Evolutionary conservation across 805 yeast genomes (phyloP).

Genomic region (Pichia scutulata): DNA sequence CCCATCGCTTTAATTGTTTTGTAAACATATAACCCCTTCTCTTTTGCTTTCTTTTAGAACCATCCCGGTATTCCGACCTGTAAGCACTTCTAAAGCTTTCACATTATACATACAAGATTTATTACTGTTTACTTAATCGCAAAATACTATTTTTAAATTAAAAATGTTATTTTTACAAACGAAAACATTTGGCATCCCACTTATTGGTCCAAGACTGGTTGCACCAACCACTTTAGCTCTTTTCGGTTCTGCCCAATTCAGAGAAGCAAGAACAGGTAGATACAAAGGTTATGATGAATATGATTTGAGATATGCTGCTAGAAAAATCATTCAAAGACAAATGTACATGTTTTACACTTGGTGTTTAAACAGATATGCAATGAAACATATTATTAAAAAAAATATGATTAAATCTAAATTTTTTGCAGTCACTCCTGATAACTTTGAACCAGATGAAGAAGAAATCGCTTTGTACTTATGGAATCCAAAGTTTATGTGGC

Average conservation of each 20-base stretch:
- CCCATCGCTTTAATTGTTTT: too few species aligned
- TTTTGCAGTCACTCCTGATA: background rate
- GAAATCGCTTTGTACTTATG: background rate
- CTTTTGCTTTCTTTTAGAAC: too few species aligned
- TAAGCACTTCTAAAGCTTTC: too few species aligned
- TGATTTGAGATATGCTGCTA: background rate
- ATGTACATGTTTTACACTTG: background rate
- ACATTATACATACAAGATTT: background rate
- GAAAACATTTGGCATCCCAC: background rate
- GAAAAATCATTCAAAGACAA: background rate
- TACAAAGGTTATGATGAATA: background rate
- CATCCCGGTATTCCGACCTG: too few species aligned
- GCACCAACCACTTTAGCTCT: background rate
- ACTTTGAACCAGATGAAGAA: background rate
- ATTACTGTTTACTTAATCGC: background rate
- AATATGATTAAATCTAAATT: background rate
- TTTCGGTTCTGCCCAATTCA: background rate
- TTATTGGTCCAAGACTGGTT: background rate
- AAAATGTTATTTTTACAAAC: background rate
- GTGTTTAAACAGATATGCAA: background rate
- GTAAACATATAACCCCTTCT: too few species aligned
- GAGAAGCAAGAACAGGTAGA: background rate
- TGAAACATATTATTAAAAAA: background rate
- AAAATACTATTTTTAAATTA: too few species aligned
- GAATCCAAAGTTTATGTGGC: background rate